Base-by-base conservation (phyloP, 768 basidiomycete species). In the Tulasnella calospora region DNA sequence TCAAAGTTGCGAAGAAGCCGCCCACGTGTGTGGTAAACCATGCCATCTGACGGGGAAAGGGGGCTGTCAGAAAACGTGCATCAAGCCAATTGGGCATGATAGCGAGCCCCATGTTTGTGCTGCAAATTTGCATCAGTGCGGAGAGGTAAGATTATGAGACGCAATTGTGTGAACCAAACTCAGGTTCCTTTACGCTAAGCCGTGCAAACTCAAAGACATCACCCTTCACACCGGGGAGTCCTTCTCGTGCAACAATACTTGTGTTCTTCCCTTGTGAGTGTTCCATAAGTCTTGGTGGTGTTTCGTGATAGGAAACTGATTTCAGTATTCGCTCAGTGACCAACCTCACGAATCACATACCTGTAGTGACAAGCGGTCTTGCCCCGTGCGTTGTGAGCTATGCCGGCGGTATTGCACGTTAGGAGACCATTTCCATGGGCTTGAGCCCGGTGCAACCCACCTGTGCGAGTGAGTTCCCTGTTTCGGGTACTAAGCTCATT, bases 381-480 rank as follows among this genome's bases (percentile, higher is more conserved):
- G 78, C 36, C 78, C 76, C 0, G 38, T 73, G 5, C 4, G 46
- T 1, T 78, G 67, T n/a, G 61, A 79, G 33, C 47, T 71, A 5
- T 77, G 71, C 36, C 61, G 36, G n/a, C 33, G 67, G n/a, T 73
- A 33, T 38, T 77, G 79, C 47, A 23, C 46, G 2, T 1, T 21
- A 1, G 77, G 61, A 8, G 69, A 73, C 36, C 76, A 79, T 44
- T 72, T 73, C 38, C 78, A 79, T 44, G 69, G 71, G 23, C 71
- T 71, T 0, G 46, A 72, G 12, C 5, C 12, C 21, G 1, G 0
- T 30, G 23, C 61, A 8, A 27, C 15, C 1, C 76, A 79, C 41
- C 70, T 79, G 33, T 79, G 79, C 33, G 71, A 71, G 75, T 77
- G 57, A 67, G 51, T 44, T 44, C 44, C 17, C 44, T 19, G 17